These are phyloP conservation scores for Neophaeococcomyces aloes DNA, from an alignment of 2,329 filamentous ascomycete species.

Conservation along the genomic window DNA sequence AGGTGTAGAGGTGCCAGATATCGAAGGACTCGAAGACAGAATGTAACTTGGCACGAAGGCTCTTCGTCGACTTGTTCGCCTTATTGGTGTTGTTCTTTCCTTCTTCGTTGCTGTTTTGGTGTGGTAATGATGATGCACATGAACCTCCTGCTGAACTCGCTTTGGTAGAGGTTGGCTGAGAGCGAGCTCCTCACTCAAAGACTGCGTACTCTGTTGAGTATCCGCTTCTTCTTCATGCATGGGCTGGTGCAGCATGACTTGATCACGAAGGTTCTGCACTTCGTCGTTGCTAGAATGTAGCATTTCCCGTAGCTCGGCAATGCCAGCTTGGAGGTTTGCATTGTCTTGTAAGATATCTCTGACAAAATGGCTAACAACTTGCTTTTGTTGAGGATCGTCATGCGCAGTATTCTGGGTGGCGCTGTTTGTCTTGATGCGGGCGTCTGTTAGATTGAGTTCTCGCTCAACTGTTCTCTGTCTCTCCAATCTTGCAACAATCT, in stretches of 20 bases:
- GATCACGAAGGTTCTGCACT: constrained; percentile 74
- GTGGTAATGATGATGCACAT: constrained; percentile 93
- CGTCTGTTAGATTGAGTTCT: constrained; percentile 69
- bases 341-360: constrained; percentile 94
- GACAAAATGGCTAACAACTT: constrained; percentile 89
- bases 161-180: constrained; percentile 31
- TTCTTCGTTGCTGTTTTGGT: constrained; percentile 42
- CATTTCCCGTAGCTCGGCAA: constrained; percentile 84
- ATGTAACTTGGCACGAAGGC: constrained; percentile 11
- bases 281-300: constrained; percentile 86
- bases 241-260: constrained; percentile 69
- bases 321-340: constrained; percentile 81
- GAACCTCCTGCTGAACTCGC: constrained; percentile 60
- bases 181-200: constrained; percentile 62
- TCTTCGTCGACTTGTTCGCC: constrained; percentile 26
- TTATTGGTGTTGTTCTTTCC: constrained; percentile 46
- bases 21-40: constrained; percentile 15
- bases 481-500: constrained; percentile 75
- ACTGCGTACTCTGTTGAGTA: constrained; percentile 33
- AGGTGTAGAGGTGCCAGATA: constrained; percentile 26
- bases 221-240: constrained; percentile 28
- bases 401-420: constrained; percentile 31
- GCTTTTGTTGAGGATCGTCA: constrained; percentile 47
- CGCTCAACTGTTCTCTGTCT: constrained; percentile 70
- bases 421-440: constrained; percentile 69